A percentile compares a stretch with the other conserved stretches of the same genome.
These are phyloP conservation scores for Pezicula radicicola DNA, from an alignment of 2,329 filamentous ascomycete species.

Conservation along the genomic window DNA sequence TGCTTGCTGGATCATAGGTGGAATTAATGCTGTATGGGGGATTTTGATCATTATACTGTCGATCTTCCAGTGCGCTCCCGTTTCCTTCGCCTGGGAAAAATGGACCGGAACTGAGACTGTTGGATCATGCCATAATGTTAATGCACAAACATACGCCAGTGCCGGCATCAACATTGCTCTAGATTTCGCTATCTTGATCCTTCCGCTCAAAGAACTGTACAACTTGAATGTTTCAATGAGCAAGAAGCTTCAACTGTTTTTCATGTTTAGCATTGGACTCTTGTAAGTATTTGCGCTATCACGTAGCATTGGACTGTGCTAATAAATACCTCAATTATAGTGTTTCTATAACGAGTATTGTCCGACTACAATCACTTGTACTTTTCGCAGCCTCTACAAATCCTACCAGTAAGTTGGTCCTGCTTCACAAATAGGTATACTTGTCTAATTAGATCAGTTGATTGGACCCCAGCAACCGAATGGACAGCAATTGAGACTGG, in stretches of 20 bases:
- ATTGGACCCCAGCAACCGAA: too few relatives aligned
- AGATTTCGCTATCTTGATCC: slow-evolving; percentile 47
- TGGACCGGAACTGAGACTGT: slow-evolving; percentile 46
- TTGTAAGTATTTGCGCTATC: slow-evolving; percentile 20
- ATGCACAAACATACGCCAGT: slow-evolving; percentile 45
- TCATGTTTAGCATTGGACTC: slow-evolving; percentile 47
- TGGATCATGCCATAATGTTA: slow-evolving; percentile 42
- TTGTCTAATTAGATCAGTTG: neutral
- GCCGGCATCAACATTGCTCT: slow-evolving; percentile 47
- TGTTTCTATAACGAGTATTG: slow-evolving; percentile 8
- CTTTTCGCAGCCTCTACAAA: slow-evolving; percentile 8
- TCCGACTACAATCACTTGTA: slow-evolving; percentile 6
- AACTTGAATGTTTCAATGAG: slow-evolving; percentile 39
- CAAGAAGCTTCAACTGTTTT: slow-evolving; percentile 41
- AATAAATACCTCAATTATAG: neutral
- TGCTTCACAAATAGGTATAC: slow-evolving; percentile 3
- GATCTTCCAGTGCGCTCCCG: slow-evolving; percentile 41
- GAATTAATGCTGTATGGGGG: too few relatives aligned
- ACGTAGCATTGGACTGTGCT: neutral
- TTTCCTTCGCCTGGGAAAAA: slow-evolving; percentile 47
- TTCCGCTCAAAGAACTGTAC: slow-evolving; percentile 44
- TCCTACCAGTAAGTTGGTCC: slow-evolving; percentile 3
- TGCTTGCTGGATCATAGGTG: too few relatives aligned
- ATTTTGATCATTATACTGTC: too few relatives aligned
- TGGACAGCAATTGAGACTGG: neutral